Percentiles rank a stretch among this genome's conserved stretches.
Conservation (phyloP, 225 moss, liverwort and hornwort genomes). For the Sphagnum tenellum region DNA sequence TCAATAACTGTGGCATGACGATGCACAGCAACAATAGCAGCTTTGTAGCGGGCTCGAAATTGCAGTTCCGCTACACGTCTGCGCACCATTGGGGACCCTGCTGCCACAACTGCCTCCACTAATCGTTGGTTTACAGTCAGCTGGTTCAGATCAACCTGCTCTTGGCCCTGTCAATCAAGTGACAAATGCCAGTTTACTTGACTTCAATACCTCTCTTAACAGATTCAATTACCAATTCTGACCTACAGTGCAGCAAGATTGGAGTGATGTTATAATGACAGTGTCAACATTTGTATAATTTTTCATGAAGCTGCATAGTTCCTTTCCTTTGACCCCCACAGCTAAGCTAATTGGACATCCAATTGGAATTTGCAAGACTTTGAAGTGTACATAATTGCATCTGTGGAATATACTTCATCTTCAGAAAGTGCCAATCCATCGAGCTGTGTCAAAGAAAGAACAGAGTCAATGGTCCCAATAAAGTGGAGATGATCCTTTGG, state of each 20-base stretch:
- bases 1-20: conserved; percentile 58
- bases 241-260: too few relatives aligned
- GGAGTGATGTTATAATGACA: too few relatives aligned
- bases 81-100: conserved; percentile 71
- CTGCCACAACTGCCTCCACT: conserved; percentile 81
- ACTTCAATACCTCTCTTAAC: too few relatives aligned
- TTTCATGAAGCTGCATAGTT: too few relatives aligned
- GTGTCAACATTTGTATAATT: too few relatives aligned
- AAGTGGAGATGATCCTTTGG: conserved; percentile 74
- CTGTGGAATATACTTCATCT: conserved; percentile 50
- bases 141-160: conserved; percentile 73
- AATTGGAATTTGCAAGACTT: too few relatives aligned
- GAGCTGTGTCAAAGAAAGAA: conserved; percentile 55
- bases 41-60: conserved; percentile 63
- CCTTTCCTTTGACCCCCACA: too few relatives aligned
- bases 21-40: conserved; percentile 73
- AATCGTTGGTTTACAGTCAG: conserved; percentile 60
- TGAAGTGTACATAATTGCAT: too few relatives aligned
- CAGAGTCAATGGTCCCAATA: conserved; percentile 66
- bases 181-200: too few relatives aligned
- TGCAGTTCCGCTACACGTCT: conserved; percentile 58
- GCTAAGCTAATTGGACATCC: too few relatives aligned
- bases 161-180: conserved; percentile 41
- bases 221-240: too few relatives aligned
- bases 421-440: conserved; percentile 62